Base-by-base conservation (phyloP, 805 yeast species). In the Sugiyamaella qingdaonensis region DNA sequence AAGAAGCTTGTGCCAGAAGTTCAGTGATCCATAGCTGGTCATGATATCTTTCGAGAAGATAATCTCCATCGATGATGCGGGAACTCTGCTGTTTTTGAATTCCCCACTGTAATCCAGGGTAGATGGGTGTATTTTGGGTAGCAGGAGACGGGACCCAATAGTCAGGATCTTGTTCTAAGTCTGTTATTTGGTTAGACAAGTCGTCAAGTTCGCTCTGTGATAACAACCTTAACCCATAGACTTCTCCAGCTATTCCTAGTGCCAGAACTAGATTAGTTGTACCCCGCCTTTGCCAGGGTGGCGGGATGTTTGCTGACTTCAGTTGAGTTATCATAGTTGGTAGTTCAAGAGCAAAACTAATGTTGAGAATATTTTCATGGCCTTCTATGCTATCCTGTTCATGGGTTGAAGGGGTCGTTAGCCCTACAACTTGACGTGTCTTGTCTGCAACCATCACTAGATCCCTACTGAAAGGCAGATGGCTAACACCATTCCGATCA, bases 401-500 rank as follows among this genome's bases (percentile, higher is more conserved):
- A 13, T n/a, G 37, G 14, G 14, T 7, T 10, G 19, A 16, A 5
- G 43, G 43, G 19, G 11, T 21, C 13, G 9, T 4, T 10, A 39
- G 24, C 16, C 49, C 54, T 2, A 53, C 46, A 3, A 53, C 32
- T n/a, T 37, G 36, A 19, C 45, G 49, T 16, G 34, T 46, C 31
- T 47, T 54, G 31, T 54, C 57, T 21, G 55, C 33, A 8, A 52
- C 50, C 5, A 54, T 10, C 2, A 52, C 35, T 10, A 49, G 29
- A 4, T 45, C 47, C 18, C 24, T 37, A 27, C 33, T 27, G n/a
- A 29, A 31, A 9, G 32, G n/a, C 11, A 10, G 16, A 32, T 49
- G 43, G 24, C 43, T 16, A n/a, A 39, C 21, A 14, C 21, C 43
- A 39, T 16, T 39, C 13, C 43, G 16, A 4, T 47, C 16, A 46